These are phyloP conservation scores for Phytophthora cryptogea DNA, from an alignment of 352 stramenopile species.

Conservation along the genomic window DNA sequence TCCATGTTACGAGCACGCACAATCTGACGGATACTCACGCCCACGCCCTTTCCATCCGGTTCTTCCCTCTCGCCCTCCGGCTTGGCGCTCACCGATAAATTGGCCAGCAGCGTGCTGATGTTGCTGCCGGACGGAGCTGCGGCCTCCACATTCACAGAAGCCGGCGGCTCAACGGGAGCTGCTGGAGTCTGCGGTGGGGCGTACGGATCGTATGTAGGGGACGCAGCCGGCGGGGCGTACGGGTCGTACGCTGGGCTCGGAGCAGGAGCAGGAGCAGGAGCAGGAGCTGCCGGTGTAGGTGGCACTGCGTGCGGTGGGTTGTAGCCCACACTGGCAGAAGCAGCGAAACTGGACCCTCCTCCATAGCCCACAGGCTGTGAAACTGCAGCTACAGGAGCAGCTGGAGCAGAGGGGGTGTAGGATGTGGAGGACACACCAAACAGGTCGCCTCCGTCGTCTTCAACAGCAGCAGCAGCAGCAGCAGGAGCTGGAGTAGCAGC, in stretches of 20 bases:
- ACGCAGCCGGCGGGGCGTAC: constrained; percentile 32
- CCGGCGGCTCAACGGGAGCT: constrained; percentile 41
- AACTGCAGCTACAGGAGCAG: constrained; percentile 8
- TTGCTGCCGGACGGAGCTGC: constrained; percentile 38
- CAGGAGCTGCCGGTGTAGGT: constrained; percentile 19
- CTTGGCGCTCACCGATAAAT: constrained; percentile 55
- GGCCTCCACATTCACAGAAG: constrained; percentile 52
- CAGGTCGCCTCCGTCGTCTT: constrained; percentile 58
- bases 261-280: constrained; percentile 8
- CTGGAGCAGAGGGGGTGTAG: constrained; percentile 13
- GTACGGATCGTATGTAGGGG: constrained; percentile 38
- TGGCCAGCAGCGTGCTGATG: constrained; percentile 67
- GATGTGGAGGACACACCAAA: constrained; percentile 52
- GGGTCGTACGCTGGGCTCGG: constrained; percentile 26
- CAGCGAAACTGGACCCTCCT: constrained; percentile 26
- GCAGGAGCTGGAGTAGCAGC: not conserved
- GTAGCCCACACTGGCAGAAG: constrained; percentile 35
- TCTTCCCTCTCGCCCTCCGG: constrained; percentile 57
- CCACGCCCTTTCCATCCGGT: constrained; percentile 62
- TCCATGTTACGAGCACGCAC: constrained; percentile 72
- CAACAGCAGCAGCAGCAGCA: constrained; percentile 2
- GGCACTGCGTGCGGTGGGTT: constrained; percentile 28
- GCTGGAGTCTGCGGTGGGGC: constrained; percentile 32
- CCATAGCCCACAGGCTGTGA: constrained; percentile 18
- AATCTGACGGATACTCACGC: constrained; percentile 62